Evolutionary conservation across 805 yeast genomes (phyloP), one percentile per base, ranked within the genome.

Genomic region (Monosporozyma yasuniensis): DNA sequence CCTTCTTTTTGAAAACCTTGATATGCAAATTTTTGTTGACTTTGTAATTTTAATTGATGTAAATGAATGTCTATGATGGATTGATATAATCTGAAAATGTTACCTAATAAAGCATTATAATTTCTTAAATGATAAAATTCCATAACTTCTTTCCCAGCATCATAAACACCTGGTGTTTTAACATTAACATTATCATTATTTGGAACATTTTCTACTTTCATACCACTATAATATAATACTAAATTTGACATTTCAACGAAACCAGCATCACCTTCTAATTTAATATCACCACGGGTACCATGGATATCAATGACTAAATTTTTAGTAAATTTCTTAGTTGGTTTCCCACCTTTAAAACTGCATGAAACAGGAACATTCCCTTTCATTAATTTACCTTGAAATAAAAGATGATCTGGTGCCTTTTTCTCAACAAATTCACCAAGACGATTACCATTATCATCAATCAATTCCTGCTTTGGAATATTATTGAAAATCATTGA

Each of bases 221-320:
- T 47, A 42, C 61, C 61, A 41, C 58, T 52, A 48, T 55, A 56
- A 46, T 57, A 58, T 14, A 57, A 41, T 5, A 56, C 60, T 27
- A 57, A 47, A 47, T 56, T 57, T 4, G 60, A 57, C 27, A 54
- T 54, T 30, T 57, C 59, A n/a, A 54, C 50, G 39, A 56, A 57
- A 9, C 61, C 60, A 14, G 61, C 59, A 47, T 57, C 57, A 18
- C 61, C 60, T 45, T 58, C 61, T 8, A 58, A 46, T 46, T 57
- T 56, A 28, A 58, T 32, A 46, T 57, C 61, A 28, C 61, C 62
- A 47, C 50, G 54, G 5, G 62, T 56, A 22, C 60, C 61, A 49
- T 58, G 59, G 8, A 54, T 53, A 50, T 55, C 60, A 22, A 58
- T 54, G 8, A 58, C 58, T 27, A 58, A 43, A 48, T 57, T 58